phyloP scores from a whole-genome alignment of 371 early-diverging fungal genomes.

The Modicella reniformis region DNA sequence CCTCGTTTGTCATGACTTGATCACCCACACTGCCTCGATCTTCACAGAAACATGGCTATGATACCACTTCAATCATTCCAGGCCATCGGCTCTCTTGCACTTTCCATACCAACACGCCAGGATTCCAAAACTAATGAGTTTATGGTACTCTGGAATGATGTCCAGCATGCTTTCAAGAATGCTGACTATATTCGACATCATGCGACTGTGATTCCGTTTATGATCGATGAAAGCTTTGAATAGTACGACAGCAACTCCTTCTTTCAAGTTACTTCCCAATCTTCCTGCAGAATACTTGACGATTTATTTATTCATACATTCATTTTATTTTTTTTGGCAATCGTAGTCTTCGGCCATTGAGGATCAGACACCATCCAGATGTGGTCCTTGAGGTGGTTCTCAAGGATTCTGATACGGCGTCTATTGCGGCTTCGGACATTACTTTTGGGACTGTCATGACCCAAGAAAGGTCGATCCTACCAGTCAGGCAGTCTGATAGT shows the following conservation, averaged over 20 bases:
- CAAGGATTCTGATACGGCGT: neutral
- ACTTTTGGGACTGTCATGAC: neutral
- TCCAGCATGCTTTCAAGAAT: neutral
- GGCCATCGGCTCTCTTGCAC: neutral
- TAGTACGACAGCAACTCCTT: neutral
- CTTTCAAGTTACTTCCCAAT: neutral
- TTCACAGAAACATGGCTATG: no score
- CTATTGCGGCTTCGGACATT: neutral
- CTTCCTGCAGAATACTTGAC: no score
- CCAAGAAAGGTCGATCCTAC: no score
- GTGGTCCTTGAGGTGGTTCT: conserved; percentile 4
- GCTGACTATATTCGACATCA: neutral
- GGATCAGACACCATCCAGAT: neutral
- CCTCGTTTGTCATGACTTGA: no score
- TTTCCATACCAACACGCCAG: neutral
- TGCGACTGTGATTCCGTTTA: neutral
- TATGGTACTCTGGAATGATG: conserved; percentile 6
- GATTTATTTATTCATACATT: no score
- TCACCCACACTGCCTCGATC: no score
- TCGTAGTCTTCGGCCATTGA: no score
- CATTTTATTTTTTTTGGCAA: no score
- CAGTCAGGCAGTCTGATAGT: no score
- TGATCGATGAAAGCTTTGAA: conserved; percentile 5
- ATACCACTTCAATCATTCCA: no score
- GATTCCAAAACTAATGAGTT: neutral